A percentile compares a stretch with the other conserved stretches of the same genome.
Evolutionary conservation across 2,329 filamentous ascomycete genomes (phyloP).

Genomic region (Xylariaceae sp.): DNA sequence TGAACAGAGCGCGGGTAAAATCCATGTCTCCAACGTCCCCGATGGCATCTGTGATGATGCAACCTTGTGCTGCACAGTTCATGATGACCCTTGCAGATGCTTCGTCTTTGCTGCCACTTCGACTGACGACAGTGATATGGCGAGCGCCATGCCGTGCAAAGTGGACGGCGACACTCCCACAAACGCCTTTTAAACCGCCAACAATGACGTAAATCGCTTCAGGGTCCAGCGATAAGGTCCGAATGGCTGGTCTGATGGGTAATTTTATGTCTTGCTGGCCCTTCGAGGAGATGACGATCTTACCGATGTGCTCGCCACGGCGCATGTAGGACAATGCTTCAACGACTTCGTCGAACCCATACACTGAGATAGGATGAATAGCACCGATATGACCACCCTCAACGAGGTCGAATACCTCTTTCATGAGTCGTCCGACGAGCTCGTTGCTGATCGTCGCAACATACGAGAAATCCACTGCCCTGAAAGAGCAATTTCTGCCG

Average conservation of each 20-base stretch:
- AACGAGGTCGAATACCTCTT: background rate
- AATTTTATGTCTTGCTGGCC: constrained; percentile 20
- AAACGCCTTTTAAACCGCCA: constrained; percentile 36
- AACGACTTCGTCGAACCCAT: constrained; percentile 1
- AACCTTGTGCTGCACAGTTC: constrained; percentile 17
- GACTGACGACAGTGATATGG: constrained; percentile 27
- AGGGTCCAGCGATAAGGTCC: constrained; percentile 15
- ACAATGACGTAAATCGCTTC: constrained; percentile 35
- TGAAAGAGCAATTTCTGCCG: constrained; percentile 18
- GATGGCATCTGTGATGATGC: constrained; percentile 9
- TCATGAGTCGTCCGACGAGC: too few species aligned
- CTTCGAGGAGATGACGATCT: constrained; percentile 32
- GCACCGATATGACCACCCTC: background rate
- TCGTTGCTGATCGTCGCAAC: too few species aligned
- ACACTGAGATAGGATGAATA: background rate
- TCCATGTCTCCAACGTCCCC: constrained; percentile 19
- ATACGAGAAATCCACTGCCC: constrained; percentile 17
- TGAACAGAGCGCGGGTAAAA: constrained; percentile 10
- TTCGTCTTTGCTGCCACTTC: constrained; percentile 31
- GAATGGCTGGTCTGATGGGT: constrained; percentile 17
- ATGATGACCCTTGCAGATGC: constrained; percentile 22
- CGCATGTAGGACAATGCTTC: background rate
- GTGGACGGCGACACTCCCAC: constrained; percentile 32
- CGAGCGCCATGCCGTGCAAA: constrained; percentile 32
- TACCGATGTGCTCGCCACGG: constrained; percentile 31